A percentile compares a stretch with the other conserved stretches of the same genome.
phyloP scores from a whole-genome alignment of 73 alveolate species.

The Breviolum minutum region DNA sequence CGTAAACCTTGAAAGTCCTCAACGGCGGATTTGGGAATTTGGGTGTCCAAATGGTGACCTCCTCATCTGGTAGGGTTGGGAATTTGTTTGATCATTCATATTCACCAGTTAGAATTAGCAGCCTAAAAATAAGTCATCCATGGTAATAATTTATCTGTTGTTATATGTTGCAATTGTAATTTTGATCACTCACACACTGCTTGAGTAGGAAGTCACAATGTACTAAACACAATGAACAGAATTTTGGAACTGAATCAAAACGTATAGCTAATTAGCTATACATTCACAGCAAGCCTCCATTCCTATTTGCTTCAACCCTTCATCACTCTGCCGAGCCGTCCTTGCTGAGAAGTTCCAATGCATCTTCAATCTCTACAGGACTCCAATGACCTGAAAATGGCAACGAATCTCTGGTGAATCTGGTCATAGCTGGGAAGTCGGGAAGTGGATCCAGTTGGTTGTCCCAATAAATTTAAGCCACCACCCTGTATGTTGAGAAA shows the following conservation, averaged over 20 bases:
- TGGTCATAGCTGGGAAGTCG: not conserved
- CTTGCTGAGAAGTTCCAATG: slow-evolving; percentile 92
- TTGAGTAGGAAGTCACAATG: too few relatives aligned
- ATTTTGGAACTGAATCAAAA: too few relatives aligned
- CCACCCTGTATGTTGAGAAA: too few relatives aligned
- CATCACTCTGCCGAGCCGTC: not conserved
- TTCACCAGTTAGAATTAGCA: too few relatives aligned
- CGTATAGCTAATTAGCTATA: too few relatives aligned
- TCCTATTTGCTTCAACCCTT: not conserved
- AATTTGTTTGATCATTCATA: not conserved
- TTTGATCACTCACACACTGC: too few relatives aligned
- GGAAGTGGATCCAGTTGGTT: not conserved
- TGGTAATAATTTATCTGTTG: not conserved
- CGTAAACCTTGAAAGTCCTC: slow-evolving; percentile 70
- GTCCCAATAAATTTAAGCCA: too few relatives aligned
- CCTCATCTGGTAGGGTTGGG: not conserved
- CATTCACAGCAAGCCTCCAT: not conserved
- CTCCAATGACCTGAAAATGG: slow-evolving; percentile 49
- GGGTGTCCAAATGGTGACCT: too few relatives aligned
- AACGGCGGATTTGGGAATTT: not conserved
- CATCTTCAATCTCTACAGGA: slow-evolving; percentile 88
- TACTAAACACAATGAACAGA: too few relatives aligned
- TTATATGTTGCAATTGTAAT: not conserved
- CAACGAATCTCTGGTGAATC: not conserved
- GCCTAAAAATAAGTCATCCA: too few relatives aligned